Evolutionary conservation across 805 yeast species (phyloP), one percentile per base, ranked within the genome.

Genomic region (Cyberlindnera samutprakarnensis): DNA sequence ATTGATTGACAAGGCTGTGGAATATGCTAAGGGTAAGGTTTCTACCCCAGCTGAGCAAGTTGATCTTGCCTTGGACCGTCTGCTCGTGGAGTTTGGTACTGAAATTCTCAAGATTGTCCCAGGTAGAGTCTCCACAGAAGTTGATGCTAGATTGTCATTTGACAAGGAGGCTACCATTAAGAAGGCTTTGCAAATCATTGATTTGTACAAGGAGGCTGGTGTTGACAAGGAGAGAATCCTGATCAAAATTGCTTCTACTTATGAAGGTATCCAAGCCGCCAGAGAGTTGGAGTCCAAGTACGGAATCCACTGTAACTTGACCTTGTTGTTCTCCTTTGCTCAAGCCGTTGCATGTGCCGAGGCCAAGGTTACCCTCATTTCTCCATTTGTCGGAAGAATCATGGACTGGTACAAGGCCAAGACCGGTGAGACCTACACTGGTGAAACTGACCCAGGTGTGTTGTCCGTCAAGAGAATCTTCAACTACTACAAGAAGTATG

Each of bases 271-370:
- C 62, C 95, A 85, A 66, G 99, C 98, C 50, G 98, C 99, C 37
- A 76, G 78, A 61, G 95, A 84, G 62, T 75, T 92, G 61, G 98
- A 92, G 72, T 63, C 78, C 46, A 77, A 92, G 64, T 72, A 92
- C 70, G 87, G 77, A 32, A 75, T 92, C 53, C 97, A 92, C 78
- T 75, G 82, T 68, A 92, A 92, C 77, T 74, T 92, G 72, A 92
- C 99, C 37, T 68, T 92, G 51, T 73, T 92, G 56, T 92, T 92
- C 79, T 84, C 96, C 24, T 85, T 86, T 57, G 84, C 76, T 36
- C 99, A 92, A 70, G 99, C 99, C 46, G 96, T 92, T 57, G 96
- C 99, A 37, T 82, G 90, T 69, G 99, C 99, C 47, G 99, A 92
- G 71, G 98, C 97, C 50, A 64, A 78, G 43, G 90, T 86, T 51